Evolutionary conservation across 495 filamentous ascomycete species (phyloP).

Genomic region (Daldinia decipiens): DNA sequence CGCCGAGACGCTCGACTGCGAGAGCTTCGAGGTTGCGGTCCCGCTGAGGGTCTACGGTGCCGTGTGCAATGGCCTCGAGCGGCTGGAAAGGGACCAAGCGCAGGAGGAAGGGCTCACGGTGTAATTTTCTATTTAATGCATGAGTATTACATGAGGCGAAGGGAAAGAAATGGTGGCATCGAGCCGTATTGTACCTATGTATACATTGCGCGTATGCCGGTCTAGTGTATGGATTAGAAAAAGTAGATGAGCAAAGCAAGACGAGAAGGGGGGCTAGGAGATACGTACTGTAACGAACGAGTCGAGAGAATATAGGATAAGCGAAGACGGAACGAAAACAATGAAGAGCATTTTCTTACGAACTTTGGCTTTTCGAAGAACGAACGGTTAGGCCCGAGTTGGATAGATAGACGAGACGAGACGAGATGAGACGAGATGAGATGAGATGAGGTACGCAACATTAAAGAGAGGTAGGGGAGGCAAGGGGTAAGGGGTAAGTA

Average conservation of each 20-base stretch:
- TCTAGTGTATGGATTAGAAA: conserved; percentile 13
- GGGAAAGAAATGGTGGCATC: not conserved
- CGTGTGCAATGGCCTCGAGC: conserved; percentile 56
- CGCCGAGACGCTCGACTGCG: conserved; percentile 78
- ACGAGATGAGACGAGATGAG: not conserved
- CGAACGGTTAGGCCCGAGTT: not conserved
- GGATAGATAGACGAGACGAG: conserved; percentile 1
- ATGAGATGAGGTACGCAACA: not conserved
- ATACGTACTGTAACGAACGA: conserved; percentile 5
- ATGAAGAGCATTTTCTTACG: not conserved
- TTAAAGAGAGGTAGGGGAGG: conserved; percentile 11
- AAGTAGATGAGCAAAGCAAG: conserved; percentile 1
- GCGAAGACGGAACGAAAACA: conserved; percentile 2
- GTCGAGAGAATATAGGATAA: conserved; percentile 9
- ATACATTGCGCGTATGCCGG: not conserved
- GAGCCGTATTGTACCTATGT: not conserved
- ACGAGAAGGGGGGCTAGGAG: not conserved
- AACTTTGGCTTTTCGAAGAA: not conserved
- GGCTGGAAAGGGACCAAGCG: conserved; percentile 60
- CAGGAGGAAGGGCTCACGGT: conserved; percentile 60
- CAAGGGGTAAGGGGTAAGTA: not conserved
- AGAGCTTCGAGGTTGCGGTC: conserved; percentile 89
- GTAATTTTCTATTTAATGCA: conserved; percentile 34
- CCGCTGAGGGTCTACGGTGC: conserved; percentile 87
- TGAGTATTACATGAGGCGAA: conserved; percentile 6